These are phyloP conservation scores for Aspergillus sp. DNA, from an alignment of 2,329 filamentous ascomycete species.

Conservation along the genomic window DNA sequence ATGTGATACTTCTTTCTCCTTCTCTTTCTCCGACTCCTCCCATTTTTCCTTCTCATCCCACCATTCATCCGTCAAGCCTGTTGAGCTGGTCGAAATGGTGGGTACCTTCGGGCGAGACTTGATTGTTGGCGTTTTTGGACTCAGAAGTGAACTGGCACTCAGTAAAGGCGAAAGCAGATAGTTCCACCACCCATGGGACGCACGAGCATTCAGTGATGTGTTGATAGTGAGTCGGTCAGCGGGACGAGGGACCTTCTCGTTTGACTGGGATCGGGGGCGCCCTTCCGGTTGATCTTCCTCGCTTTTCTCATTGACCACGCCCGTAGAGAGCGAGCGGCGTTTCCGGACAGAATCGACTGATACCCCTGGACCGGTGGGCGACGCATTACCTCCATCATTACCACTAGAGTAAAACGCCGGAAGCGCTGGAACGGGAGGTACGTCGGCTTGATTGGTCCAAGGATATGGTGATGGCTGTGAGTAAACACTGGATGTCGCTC, in stretches of 20 bases:
- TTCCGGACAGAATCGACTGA: constrained; percentile 23
- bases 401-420: constrained; percentile 29
- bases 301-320: constrained; percentile 40
- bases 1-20: constrained; percentile 25
- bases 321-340: constrained; percentile 33
- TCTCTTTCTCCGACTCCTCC: not conserved
- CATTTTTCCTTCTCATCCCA: constrained; percentile 27
- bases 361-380: constrained; percentile 13
- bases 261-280: constrained; percentile 26
- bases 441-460: constrained; percentile 23
- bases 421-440: constrained; percentile 45
- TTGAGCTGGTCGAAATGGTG: constrained; percentile 18
- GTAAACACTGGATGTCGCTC: constrained; percentile 46
- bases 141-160: constrained; percentile 34
- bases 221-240: constrained; percentile 35
- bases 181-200: constrained; percentile 53
- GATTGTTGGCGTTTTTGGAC: constrained; percentile 28
- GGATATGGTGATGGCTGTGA: constrained; percentile 41
- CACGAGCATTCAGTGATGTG: constrained; percentile 37
- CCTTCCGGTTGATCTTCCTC: constrained; percentile 12
- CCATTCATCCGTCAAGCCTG: constrained; percentile 26
- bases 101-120: constrained; percentile 28
- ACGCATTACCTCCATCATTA: constrained; percentile 15
- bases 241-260: constrained; percentile 31
- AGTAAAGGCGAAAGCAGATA: constrained; percentile 47